These are phyloP conservation scores for Leccinum variicolor DNA, from an alignment of 768 basidiomycete species.

Conservation along the genomic window DNA sequence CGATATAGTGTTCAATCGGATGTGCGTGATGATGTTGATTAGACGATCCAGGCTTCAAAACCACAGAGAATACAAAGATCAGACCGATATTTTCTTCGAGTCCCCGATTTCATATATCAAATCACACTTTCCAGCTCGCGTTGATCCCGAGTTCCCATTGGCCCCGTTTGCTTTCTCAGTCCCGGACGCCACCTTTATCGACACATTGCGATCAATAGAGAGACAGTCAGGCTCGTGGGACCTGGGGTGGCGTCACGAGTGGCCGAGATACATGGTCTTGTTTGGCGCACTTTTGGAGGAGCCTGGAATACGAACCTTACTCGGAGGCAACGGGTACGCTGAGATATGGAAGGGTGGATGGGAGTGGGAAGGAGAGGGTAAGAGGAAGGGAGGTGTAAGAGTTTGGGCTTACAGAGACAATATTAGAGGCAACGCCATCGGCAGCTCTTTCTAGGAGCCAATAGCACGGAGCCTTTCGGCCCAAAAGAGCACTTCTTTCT, in stretches of 20 bases:
- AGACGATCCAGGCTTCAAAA: constrained; percentile 39
- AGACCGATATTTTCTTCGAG: constrained; percentile 78
- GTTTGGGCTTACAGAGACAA: constrained; percentile 56
- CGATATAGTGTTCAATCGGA: constrained; percentile 25
- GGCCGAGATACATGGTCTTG: constrained; percentile 79
- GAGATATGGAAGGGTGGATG: constrained; percentile 65
- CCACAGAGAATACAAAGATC: constrained; percentile 62
- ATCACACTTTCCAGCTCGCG: constrained; percentile 60
- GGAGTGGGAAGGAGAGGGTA: constrained; percentile 67
- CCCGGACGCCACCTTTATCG: constrained; percentile 38
- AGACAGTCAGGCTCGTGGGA: constrained; percentile 15
- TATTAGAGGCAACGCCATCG: not conserved
- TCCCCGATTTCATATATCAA: constrained; percentile 65
- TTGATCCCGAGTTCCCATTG: constrained; percentile 62
- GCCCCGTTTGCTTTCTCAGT: constrained; percentile 53
- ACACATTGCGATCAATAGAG: constrained; percentile 29
- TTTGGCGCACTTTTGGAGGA: constrained; percentile 75
- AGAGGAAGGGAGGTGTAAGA: constrained; percentile 63
- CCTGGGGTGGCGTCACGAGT: constrained; percentile 60
- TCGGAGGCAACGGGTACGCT: constrained; percentile 56
- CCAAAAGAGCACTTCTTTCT: not conserved
- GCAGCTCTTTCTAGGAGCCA: not conserved
- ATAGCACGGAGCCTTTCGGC: not conserved
- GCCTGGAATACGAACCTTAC: constrained; percentile 42
- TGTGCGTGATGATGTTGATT: constrained; percentile 6